Evolutionary conservation across 352 stramenopile genomes (phyloP).

Genomic region (Pythium angustatum): DNA sequence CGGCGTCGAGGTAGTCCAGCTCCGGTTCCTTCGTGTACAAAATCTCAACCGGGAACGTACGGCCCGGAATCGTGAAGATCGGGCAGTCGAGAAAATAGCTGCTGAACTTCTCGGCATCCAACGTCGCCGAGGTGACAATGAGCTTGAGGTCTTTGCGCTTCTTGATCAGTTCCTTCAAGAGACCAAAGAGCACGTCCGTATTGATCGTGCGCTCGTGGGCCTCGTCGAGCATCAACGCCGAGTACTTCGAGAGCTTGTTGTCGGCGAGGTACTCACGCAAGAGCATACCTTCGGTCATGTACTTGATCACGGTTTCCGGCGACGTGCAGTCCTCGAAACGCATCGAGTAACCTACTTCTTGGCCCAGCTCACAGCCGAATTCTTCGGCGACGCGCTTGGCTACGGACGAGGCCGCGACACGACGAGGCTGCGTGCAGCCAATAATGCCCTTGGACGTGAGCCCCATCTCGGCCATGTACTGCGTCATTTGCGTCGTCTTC

Average conservation of each 20-base stretch:
- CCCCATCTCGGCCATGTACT: slow-evolving; percentile 99
- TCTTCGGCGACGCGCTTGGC: slow-evolving; percentile 97
- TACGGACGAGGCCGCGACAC: slow-evolving; percentile 97
- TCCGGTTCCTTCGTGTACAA: slow-evolving; percentile 99
- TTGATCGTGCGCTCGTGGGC: slow-evolving; percentile 98
- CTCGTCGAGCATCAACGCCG: slow-evolving; percentile 97
- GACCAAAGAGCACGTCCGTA: slow-evolving; percentile 98
- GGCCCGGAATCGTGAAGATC: slow-evolving; percentile 98
- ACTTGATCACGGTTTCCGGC: slow-evolving; percentile 98
- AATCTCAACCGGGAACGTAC: slow-evolving; percentile 98
- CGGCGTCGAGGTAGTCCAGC: slow-evolving; percentile 97
- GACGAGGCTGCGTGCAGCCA: slow-evolving; percentile 97
- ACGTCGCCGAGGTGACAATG: slow-evolving; percentile 93
- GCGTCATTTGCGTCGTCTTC: slow-evolving; percentile 99
- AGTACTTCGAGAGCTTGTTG: slow-evolving; percentile 93
- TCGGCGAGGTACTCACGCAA: slow-evolving; percentile 99
- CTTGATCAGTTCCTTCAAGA: slow-evolving; percentile 88
- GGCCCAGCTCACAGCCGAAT: slow-evolving; percentile 92
- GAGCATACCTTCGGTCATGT: slow-evolving; percentile 99
- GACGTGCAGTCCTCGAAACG: slow-evolving; percentile 86
- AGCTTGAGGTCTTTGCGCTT: slow-evolving; percentile 89
- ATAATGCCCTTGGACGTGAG: slow-evolving; percentile 96
- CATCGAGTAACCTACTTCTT: slow-evolving; percentile 94
- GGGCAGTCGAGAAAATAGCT: slow-evolving; percentile 97
- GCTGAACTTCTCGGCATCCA: slow-evolving; percentile 98